phyloP scores from a whole-genome alignment of 2,329 filamentous ascomycete species.

The Fusarium torreyae region DNA sequence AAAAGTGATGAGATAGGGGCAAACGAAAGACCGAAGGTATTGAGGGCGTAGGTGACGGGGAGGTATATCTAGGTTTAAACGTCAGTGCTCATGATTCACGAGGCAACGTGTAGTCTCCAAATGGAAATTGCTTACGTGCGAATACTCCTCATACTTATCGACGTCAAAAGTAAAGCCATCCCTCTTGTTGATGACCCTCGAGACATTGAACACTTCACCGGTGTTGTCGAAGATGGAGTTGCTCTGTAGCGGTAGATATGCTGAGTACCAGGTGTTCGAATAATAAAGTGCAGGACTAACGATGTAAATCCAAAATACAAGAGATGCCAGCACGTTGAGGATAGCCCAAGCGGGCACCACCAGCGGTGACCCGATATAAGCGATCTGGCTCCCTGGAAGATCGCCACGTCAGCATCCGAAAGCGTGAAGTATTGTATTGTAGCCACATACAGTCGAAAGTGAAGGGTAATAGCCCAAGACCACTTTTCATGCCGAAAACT shows the following conservation, averaged over 20 bases:
- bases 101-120: background rate
- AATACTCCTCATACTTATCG: constrained; percentile 66
- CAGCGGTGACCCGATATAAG: constrained; percentile 60
- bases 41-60: constrained; percentile 60
- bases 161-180: constrained; percentile 60
- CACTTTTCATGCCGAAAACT: constrained; percentile 64
- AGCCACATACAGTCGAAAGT: constrained; percentile 58
- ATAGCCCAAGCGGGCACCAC: constrained; percentile 62
- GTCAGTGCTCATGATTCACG: too few species aligned
- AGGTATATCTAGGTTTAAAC: constrained; percentile 57
- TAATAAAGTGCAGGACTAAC: constrained; percentile 63
- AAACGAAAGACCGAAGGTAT: constrained; percentile 68
- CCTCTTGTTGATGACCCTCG: constrained; percentile 62
- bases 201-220: constrained; percentile 64
- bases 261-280: constrained; percentile 65
- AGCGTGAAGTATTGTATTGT: background rate
- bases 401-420: background rate
- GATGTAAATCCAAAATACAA: constrained; percentile 65
- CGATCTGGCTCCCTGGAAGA: constrained; percentile 49
- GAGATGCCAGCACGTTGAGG: constrained; percentile 62
- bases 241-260: constrained; percentile 67
- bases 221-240: constrained; percentile 69
- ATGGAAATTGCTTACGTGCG: constrained; percentile 56
- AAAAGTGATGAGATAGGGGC: constrained; percentile 62
- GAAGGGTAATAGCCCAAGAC: constrained; percentile 58